Evolutionary conservation across 805 yeast species (phyloP).

Genomic region (Pichia phayaonensis): DNA sequence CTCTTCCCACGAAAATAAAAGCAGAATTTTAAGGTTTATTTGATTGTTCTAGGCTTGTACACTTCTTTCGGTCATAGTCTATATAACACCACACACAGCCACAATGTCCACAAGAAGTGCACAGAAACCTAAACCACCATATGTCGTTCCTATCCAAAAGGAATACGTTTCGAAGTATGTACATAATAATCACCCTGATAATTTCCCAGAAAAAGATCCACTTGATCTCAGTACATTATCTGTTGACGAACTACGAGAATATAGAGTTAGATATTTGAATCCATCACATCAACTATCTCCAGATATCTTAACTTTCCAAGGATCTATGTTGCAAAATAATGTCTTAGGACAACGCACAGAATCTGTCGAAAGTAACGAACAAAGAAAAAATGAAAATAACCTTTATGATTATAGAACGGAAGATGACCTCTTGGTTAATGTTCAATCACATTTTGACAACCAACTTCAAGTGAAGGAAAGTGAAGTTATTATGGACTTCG

Average conservation of each 20-base stretch:
- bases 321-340: constrained; percentile 56
- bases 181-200: constrained; percentile 66
- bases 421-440: constrained; percentile 23
- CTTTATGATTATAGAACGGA: constrained; percentile 25
- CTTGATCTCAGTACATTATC: constrained; percentile 64
- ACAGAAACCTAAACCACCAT: constrained; percentile 13
- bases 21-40: no score
- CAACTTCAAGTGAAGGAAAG: constrained; percentile 58
- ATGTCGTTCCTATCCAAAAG: constrained; percentile 55
- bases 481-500: constrained; percentile 80
- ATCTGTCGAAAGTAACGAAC: constrained; percentile 23
- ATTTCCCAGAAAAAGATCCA: constrained; percentile 43
- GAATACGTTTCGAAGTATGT: constrained; percentile 61
- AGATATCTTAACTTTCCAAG: constrained; percentile 57
- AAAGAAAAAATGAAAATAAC: constrained; percentile 19
- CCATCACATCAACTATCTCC: constrained; percentile 37
- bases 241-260: constrained; percentile 57
- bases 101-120: constrained; percentile 12
- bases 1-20: no score
- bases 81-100: not conserved
- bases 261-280: constrained; percentile 44
- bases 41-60: no score
- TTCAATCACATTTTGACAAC: constrained; percentile 51
- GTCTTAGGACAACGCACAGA: constrained; percentile 67
- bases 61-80: not conserved